Evolutionary conservation across 2,329 filamentous ascomycete genomes (phyloP), one percentile per base, ranked within the genome.

Genomic region (Bipolaris victoriae): DNA sequence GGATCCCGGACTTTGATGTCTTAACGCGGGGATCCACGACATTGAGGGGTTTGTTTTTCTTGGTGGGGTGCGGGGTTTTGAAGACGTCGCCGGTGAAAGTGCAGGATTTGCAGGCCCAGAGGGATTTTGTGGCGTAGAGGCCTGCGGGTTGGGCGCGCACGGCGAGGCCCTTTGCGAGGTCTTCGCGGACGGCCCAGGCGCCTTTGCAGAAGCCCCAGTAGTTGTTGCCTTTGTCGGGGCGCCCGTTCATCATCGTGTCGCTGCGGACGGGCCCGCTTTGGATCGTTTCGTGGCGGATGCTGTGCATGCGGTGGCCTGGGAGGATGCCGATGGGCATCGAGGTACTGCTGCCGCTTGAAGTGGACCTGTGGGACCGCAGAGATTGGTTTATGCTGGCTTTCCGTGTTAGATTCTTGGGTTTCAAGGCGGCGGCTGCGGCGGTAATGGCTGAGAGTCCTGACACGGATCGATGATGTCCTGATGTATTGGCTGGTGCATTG

Each of bases 191-290:
- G 1, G 66, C 66, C 76, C 76, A 77, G 2, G 76, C 69, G 33
- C 76, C 76, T 66, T 77, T 77, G 65, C 76, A 78, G 64, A 77
- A 78, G 18, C 75, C 75, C 71, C 73, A 77, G 64, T 77, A 78
- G 57, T 73, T 68, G 60, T 77, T 78, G n/a, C 69, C 66, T 58
- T 76, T 77, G 64, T 70, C 73, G 0, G 76, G 74, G 3, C 76
- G 73, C 37, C 73, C 73, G 16, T 61, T 50, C 64, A 77, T 72
- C 64, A 71, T 72, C n/a, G 55, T 64, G 13, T 70, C 62, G 37
- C 65, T 62, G 3, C 57, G 59, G 1, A 60, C 47, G 7, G 62
- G 57, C 13, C 61, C 61, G 41, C 61, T 61, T 37, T 61, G 39
- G 36, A 71, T 68, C 1, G 67, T 70, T 10, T 59, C 56, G 11